Evolutionary conservation across 1,139 yeast genomes (phyloP), one percentile per base, ranked within the genome.

Genomic region (Magnusiomyces ingens): DNA sequence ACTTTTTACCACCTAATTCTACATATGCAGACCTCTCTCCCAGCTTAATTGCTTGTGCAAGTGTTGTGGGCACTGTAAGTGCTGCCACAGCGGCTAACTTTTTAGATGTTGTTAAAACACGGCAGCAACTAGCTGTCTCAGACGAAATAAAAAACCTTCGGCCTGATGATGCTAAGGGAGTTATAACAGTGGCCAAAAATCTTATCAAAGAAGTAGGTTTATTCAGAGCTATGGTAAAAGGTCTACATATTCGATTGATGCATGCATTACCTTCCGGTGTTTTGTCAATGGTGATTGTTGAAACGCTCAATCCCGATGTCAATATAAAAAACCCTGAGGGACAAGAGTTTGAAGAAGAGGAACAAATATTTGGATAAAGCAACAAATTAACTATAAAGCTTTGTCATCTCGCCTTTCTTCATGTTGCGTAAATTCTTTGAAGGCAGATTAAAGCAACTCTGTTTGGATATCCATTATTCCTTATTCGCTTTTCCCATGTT

Each of bases 101-200:
- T 47, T 61, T 73, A 21, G 77, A 74, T 56, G 70, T 73, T 17
- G 67, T 74, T 45, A 73, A 73, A 57, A 73, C 77, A 10, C 63
- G 77, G 13, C 76, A 73, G 62, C 77, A 73, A 62, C 64, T 72
- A 45, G 74, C 76, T 1, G 67, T 65, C 36, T 67, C 75, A 1
- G 70, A 69, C 5, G 76, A 73, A 53, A 68, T 73, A 45, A 58
- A 68, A 1, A 52, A 57, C n/a, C 49, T 73, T 46, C 64, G 76
- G 29, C 76, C 76, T 0, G 70, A 69, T 45, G 76, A 72, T 54
- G 62, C 60, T 29, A 58, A 55, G 43, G 70, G 75, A n/a, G 67
- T 72, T 15, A 26, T 60, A 17, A 58, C 57, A 13, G 73, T 72
- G 5, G 72, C 69, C 12, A 53, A 59, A 26, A 72, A 71, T 56